A percentile compares a stretch with the other conserved stretches of the same genome.
These are phyloP conservation scores for Malassezia psittaci DNA, from an alignment of 1,284 basidiomycete genomes.

Conservation along the genomic window DNA sequence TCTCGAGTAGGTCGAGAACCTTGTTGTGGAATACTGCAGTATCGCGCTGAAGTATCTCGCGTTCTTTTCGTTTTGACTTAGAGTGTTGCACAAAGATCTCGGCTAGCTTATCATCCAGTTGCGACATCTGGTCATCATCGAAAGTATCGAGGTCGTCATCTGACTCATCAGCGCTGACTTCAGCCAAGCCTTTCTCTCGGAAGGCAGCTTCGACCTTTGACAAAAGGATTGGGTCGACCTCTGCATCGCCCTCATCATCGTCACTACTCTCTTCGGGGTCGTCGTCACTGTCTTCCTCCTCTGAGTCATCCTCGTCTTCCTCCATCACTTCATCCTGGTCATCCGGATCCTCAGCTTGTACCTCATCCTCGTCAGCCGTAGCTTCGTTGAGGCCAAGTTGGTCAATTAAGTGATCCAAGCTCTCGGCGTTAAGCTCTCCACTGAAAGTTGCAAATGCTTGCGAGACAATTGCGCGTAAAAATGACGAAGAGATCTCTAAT, in stretches of 20 bases:
- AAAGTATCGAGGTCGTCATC: constrained; percentile 45
- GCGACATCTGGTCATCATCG: constrained; percentile 88
- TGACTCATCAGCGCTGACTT: constrained; percentile 50
- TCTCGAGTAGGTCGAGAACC: constrained; percentile 80
- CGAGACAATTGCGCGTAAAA: constrained; percentile 69
- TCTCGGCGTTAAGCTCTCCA: constrained; percentile 60
- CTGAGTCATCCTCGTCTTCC: constrained; percentile 46
- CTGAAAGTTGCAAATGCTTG: constrained; percentile 71
- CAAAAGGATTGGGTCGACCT: constrained; percentile 57
- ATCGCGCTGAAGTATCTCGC: constrained; percentile 31
- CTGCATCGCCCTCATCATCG: constrained; percentile 51
- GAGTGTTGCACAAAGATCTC: constrained; percentile 65
- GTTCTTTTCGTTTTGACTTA: constrained; percentile 51
- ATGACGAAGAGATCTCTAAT: constrained; percentile 72
- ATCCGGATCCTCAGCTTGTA: constrained; percentile 14
- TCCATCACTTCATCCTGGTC: constrained; percentile 41
- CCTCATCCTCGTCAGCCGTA: constrained; percentile 17
- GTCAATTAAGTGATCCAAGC: constrained; percentile 70
- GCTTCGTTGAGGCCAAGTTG: constrained; percentile 17
- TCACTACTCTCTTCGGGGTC: constrained; percentile 49
- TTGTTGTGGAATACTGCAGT: constrained; percentile 78
- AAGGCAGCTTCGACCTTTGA: constrained; percentile 68
- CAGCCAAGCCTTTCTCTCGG: constrained; percentile 61
- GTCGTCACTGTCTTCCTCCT: constrained; percentile 54
- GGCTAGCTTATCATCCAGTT: constrained; percentile 82